Evolutionary conservation across 768 basidiomycete genomes (phyloP).

Genomic region (Termitomyces sp.): DNA sequence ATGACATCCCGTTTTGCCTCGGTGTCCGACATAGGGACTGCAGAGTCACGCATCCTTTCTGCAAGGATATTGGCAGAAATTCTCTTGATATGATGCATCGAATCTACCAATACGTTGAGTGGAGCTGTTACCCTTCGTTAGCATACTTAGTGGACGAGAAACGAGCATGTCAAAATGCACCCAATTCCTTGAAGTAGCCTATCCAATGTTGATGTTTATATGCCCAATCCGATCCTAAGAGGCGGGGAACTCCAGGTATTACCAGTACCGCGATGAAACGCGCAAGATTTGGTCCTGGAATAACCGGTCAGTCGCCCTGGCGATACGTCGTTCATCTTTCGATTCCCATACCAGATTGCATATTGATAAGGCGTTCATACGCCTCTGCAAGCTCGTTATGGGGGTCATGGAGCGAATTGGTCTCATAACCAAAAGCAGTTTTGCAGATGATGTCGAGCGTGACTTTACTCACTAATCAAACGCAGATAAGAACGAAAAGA

Average conservation of each 20-base stretch:
- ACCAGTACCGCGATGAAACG: conserved; percentile 30
- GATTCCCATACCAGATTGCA: conserved; percentile 31
- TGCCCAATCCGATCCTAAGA: conserved; percentile 32
- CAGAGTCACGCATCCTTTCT: conserved; percentile 35
- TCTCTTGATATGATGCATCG: conserved; percentile 38
- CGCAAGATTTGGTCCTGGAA: conserved; percentile 28
- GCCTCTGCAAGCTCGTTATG: conserved; percentile 45
- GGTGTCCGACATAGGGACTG: conserved; percentile 28
- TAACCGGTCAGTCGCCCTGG: not conserved
- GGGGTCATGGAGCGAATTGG: conserved; percentile 42
- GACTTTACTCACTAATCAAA: conserved; percentile 40
- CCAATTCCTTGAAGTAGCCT: conserved; percentile 16
- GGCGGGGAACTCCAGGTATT: conserved; percentile 32
- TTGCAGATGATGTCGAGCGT: conserved; percentile 52
- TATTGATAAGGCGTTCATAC: conserved; percentile 37
- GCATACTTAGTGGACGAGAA: not conserved
- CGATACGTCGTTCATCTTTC: not conserved
- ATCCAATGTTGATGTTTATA: conserved; percentile 32
- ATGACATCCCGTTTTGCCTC: conserved; percentile 48
- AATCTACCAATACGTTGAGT: conserved; percentile 26
- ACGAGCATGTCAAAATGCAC: conserved; percentile 8
- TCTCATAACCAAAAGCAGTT: conserved; percentile 45
- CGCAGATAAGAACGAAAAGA: not conserved
- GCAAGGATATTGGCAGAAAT: conserved; percentile 37
- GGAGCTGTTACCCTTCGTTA: conserved; percentile 12